A percentile compares a stretch with the other conserved stretches of the same genome.
Conservation (phyloP, 2,329 filamentous ascomycete genomes). For the Phialocephala sp. region DNA sequence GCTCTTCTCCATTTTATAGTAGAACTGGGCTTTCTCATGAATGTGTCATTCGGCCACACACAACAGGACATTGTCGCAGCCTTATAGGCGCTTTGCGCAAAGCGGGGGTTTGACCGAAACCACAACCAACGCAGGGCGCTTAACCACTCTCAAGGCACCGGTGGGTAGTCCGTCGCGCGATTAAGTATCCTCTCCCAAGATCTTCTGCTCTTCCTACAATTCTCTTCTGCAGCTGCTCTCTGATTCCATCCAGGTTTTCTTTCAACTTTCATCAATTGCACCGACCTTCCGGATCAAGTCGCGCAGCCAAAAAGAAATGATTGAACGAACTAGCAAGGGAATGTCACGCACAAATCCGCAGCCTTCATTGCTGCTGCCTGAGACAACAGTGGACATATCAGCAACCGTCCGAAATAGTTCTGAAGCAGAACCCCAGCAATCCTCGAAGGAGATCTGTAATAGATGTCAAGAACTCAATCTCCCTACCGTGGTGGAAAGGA, state of each 20-base stretch:
- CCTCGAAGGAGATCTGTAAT: not conserved
- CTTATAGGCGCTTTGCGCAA: no score
- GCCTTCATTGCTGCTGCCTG: not conserved
- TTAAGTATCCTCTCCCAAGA: not conserved
- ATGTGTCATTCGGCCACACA: no score
- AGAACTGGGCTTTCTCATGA: no score
- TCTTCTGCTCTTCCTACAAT: not conserved
- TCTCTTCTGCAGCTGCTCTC: not conserved
- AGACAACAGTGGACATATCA: not conserved
- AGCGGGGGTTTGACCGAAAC: not conserved
- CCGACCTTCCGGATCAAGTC: not conserved
- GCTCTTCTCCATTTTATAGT: no score
- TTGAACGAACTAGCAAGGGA: not conserved
- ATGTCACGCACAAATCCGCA: not conserved
- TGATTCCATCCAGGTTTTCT: not conserved
- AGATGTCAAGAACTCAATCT: not conserved
- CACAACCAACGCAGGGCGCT: not conserved
- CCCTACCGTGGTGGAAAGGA: not conserved
- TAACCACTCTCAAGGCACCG: not conserved
- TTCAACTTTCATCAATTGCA: not conserved
- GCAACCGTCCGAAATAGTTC: not conserved
- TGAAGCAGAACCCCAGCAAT: not conserved
- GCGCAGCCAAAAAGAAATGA: not conserved
- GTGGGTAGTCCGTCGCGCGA: not conserved
- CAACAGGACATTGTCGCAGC: no score